These are phyloP conservation scores for Talaromyces piceae DNA, from an alignment of 2,329 filamentous ascomycete species.

Conservation along the genomic window DNA sequence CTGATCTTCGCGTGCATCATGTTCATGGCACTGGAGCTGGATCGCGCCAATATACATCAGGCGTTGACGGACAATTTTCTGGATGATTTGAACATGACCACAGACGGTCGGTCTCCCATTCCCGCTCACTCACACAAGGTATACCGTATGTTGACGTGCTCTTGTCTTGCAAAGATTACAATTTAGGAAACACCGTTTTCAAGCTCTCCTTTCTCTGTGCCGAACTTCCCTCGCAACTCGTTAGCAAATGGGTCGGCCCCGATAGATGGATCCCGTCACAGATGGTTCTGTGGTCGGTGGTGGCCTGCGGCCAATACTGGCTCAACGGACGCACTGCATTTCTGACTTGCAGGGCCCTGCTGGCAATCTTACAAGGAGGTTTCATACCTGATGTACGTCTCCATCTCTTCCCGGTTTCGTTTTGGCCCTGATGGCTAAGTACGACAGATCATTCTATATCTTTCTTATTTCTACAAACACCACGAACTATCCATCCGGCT, in stretches of 20 bases:
- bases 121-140: background rate
- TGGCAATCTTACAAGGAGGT: slow-evolving; percentile 35
- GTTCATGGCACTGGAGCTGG: slow-evolving; percentile 4
- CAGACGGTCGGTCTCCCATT: slow-evolving; percentile 5
- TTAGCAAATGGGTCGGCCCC: slow-evolving; percentile 51
- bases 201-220: slow-evolving; percentile 46
- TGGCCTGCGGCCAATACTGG: slow-evolving; percentile 35
- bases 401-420: slow-evolving; percentile 41
- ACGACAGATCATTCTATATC: background rate
- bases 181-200: slow-evolving; percentile 49
- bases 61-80: slow-evolving; percentile 3
- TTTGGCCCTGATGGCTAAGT: background rate
- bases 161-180: slow-evolving; percentile 41
- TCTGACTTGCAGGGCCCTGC: slow-evolving; percentile 33
- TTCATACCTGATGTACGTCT: slow-evolving; percentile 25
- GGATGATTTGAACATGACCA: background rate
- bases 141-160: background rate
- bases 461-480: slow-evolving; percentile 57
- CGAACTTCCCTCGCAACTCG: slow-evolving; percentile 55
- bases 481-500: slow-evolving; percentile 51
- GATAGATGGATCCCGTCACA: slow-evolving; percentile 31
- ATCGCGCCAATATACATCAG: slow-evolving; percentile 2
- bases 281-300: slow-evolving; percentile 36
- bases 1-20: slow-evolving; percentile 2
- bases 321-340: slow-evolving; percentile 37